Evolutionary conservation across 495 filamentous ascomycete genomes (phyloP).

Genomic region (Neurospora tetrasperma): DNA sequence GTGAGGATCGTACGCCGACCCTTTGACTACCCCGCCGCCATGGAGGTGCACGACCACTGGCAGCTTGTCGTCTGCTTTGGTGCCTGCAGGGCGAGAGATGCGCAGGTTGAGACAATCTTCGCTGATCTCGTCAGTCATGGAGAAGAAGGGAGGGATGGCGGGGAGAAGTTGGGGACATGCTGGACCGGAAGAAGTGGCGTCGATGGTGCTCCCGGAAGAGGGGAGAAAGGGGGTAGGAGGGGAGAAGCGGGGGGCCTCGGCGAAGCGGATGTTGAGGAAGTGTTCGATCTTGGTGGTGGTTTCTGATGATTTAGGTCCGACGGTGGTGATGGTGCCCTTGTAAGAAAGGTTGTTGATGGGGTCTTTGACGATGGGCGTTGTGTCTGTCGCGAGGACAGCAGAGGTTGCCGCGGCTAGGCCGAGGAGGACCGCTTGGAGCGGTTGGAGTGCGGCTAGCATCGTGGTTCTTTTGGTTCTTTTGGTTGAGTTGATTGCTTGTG

Average conservation of each 20-base stretch:
- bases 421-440: not conserved
- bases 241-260: slow-evolving; percentile 31
- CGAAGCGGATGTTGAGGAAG: slow-evolving; percentile 34
- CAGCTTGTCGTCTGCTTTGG: slow-evolving; percentile 18
- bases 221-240: slow-evolving; percentile 23
- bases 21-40: slow-evolving; percentile 29
- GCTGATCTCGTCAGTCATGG: slow-evolving; percentile 23
- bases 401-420: not conserved
- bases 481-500: not conserved
- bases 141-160: slow-evolving; percentile 28
- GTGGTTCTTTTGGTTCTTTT: not conserved
- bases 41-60: slow-evolving; percentile 35
- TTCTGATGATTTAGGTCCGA: not conserved
- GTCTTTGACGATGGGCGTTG: not conserved
- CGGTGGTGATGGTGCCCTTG: not conserved
- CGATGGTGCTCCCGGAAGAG: slow-evolving; percentile 17
- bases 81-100: slow-evolving; percentile 26
- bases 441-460: not conserved
- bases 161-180: slow-evolving; percentile 30
- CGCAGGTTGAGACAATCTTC: slow-evolving; percentile 35
- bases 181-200: slow-evolving; percentile 26
- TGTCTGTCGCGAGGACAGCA: not conserved
- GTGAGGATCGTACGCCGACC: slow-evolving; percentile 27
- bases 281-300: slow-evolving; percentile 20
- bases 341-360: not conserved